These are phyloP conservation scores for Oryza glaberrima DNA, from an alignment of 176 grass and related monocot species.

Conservation along the genomic window DNA sequence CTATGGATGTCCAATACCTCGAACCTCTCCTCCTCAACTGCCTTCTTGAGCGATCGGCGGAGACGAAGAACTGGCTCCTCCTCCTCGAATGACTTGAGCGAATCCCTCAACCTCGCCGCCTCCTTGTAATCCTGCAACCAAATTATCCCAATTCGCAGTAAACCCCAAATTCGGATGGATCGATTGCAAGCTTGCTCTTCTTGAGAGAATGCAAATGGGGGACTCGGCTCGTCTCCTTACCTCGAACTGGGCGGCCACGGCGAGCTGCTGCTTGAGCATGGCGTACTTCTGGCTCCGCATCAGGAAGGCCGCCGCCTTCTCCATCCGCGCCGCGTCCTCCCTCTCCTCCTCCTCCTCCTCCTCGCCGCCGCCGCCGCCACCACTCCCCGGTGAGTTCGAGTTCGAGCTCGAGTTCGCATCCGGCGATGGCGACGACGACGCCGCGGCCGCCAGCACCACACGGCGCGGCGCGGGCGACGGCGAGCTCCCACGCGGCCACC, in stretches of 20 bases:
- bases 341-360: constrained; percentile 53
- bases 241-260: constrained; percentile 73
- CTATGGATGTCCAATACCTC: constrained; percentile 43
- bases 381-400: constrained; percentile 37
- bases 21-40: constrained; percentile 68
- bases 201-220: not conserved
- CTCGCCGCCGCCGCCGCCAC: not conserved
- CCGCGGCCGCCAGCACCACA: constrained; percentile 35
- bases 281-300: constrained; percentile 70
- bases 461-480: not conserved
- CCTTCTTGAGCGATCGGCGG: constrained; percentile 58
- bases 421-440: constrained; percentile 30
- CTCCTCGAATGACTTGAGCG: constrained; percentile 69
- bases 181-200: not conserved
- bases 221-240: constrained; percentile 6
- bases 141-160: constrained; percentile 1
- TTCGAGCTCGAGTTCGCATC: constrained; percentile 44
- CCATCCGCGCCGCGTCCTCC: constrained; percentile 29
- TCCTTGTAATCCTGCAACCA: constrained; percentile 79
- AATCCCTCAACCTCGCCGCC: constrained; percentile 74
- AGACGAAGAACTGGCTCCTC: constrained; percentile 71
- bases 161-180: constrained; percentile 8
- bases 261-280: constrained; percentile 83
- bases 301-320: constrained; percentile 51
- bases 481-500: constrained; percentile 23